Conservation (phyloP, 139 green algal genomes). For the Chlamydomonas sphaeroides region DNA sequence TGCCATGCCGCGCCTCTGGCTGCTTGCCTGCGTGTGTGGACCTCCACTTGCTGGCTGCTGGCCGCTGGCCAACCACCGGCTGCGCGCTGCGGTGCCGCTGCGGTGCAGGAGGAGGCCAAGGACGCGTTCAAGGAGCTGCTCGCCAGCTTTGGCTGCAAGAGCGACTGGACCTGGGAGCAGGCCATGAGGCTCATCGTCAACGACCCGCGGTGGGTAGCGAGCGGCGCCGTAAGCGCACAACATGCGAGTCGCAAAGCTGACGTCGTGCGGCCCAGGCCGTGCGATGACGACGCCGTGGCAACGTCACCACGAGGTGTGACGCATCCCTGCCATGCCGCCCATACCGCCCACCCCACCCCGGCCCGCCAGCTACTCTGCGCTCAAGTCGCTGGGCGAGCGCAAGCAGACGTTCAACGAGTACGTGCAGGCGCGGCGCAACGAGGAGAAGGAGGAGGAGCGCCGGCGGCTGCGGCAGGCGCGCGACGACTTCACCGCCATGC, state of each 20-base stretch:
- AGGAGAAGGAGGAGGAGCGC: slow-evolving; percentile 84
- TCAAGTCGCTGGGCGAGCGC: slow-evolving; percentile 92
- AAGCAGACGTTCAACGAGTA: slow-evolving; percentile 96
- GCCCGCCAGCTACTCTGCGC: slow-evolving; percentile 75
- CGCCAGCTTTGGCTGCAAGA: slow-evolving; percentile 55
- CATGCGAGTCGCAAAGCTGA: too few relatives aligned
- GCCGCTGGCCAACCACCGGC: too few relatives aligned
- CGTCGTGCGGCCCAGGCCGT: too few relatives aligned
- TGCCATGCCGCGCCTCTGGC: too few relatives aligned
- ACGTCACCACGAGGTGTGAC: too few relatives aligned
- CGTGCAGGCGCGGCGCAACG: slow-evolving; percentile 63
- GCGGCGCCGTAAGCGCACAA: not conserved
- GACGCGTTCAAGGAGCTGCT: slow-evolving; percentile 94
- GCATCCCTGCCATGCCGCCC: too few relatives aligned
- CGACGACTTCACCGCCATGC: slow-evolving; percentile 76
- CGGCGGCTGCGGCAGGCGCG: slow-evolving; percentile 58
- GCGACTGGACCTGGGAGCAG: slow-evolving; percentile 87
- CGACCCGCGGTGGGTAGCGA: slow-evolving; percentile 54
- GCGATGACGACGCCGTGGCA: too few relatives aligned
- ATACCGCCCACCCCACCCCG: not conserved
- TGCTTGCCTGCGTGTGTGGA: too few relatives aligned
- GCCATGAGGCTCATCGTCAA: slow-evolving; percentile 76
- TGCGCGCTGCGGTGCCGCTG: too few relatives aligned
- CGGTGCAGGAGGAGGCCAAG: slow-evolving; percentile 91
- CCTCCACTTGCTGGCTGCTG: too few relatives aligned